Evolutionary conservation across 2,329 filamentous ascomycete genomes (phyloP), one percentile per base, ranked within the genome.

Genomic region (Ophiosphaerella narmari): DNA sequence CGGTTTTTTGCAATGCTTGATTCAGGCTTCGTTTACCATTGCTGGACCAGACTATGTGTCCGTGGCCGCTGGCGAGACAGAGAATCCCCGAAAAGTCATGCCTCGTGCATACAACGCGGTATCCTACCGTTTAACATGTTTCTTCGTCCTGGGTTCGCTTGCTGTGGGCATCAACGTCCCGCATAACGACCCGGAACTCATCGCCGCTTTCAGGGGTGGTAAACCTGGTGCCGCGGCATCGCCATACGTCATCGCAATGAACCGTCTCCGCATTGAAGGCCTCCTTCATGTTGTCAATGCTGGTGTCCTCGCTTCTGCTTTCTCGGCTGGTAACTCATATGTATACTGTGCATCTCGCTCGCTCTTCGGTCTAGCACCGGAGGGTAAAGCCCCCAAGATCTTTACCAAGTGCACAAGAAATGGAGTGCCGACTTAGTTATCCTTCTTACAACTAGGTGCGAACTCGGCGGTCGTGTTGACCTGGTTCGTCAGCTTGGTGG

Each of bases 81-180:
- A 78, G 50, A 74, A 75, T 33, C 77, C 77, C 4, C 69, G 77
- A 16, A 69, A 61, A 42, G 68, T 77, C 16, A 83, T 94, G 71
- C 89, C 89, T 0, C 84, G 82, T 35, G 89, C 89, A 1, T 91
- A 85, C 73, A 90, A 90, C 52, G 85, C 87, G 41, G 88, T 92
- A 1, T 91, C 92, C 70, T 91, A 89, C 71, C 86, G 90, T 29
- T 76, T 93, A 29, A 87, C 87, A 0, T 76, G 82, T 1, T 92
- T 93, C 71, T 92, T 91, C 74, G 82, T 90, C 34, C 80, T 91
- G 1, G 89, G 89, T 1, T 85, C 87, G 0, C 78, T 94, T 68
- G 90, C 18, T 84, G 92, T 33, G 82, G 77, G 77, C 9, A 78
- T 90, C 1, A 88, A 87, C 69, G 80, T 90, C 52, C 88, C 88